Base-by-base conservation (phyloP, 2,329 filamentous ascomycete species). In the Leptographium radiaticola region DNA sequence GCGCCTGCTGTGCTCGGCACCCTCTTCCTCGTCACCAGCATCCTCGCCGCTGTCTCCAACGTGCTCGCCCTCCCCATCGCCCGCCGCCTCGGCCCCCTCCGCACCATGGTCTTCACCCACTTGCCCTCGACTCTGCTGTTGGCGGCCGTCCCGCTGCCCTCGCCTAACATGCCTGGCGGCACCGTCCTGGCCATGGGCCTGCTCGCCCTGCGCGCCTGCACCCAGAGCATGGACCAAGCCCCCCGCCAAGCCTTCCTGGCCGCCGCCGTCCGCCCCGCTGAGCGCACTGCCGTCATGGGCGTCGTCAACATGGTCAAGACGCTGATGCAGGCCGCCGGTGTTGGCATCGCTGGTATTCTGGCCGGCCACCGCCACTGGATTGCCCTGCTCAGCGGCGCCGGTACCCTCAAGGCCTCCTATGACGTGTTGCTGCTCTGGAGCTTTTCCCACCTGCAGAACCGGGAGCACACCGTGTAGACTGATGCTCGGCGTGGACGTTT, bases 41-140 rank as follows among this genome's bases (percentile, higher is more conserved):
- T 79, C 51, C 70, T 81, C 20, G 68, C 75, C 1, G 74, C 76
- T 0, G 55, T 67, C 1, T 79, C 76, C 0, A 77, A 74, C 59
- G 65, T 81, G 13, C 67, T 75, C 0, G 77, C 78, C 0, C 73
- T 75, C 6, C 74, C 77, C 6, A 67, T 81, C 2, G 74, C 78
- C 7, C 75, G 48, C 43, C 44, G 33, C n/a, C 53, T 55, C 25
- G 49, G 47, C 16, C 53, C 53, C 18, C 44, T 52, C 4, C 44
- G 34, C 11, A 87, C 84, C 1, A 88, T 88, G 84, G 83, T 86
- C 10, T 85, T 86, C 62, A 87, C 84, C 0, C 84, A 88, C 60
- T 70, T 88, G 0, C 85, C 85, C 0, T 86, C 83, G 0, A 73
- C 84, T 9, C 66, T 87, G 31, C 83, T 81, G 59, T 73, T 87